Evolutionary conservation across 257 asterid species (phyloP).

Genomic region (Schizonepeta tenuifolia): DNA sequence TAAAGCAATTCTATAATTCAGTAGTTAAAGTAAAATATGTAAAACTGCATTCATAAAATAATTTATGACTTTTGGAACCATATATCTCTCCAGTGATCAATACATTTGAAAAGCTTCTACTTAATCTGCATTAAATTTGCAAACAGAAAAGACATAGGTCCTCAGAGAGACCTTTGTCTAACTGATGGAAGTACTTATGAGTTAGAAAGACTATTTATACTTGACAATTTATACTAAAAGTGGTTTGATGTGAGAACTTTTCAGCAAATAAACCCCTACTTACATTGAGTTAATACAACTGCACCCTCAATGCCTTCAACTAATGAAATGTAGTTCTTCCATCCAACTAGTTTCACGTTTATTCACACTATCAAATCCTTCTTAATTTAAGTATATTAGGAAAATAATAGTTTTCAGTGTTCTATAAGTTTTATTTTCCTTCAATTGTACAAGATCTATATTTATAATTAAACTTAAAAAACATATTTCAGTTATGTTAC

Average conservation of each 20-base stretch:
- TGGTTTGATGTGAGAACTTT: background rate
- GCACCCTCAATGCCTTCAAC: background rate
- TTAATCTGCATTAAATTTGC: conserved; percentile 19
- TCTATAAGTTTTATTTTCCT: background rate
- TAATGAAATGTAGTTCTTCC: too few species aligned
- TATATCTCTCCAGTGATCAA: conserved; percentile 20
- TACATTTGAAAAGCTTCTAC: background rate
- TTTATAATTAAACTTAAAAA: background rate
- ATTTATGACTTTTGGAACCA: conserved; percentile 10
- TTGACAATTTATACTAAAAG: background rate
- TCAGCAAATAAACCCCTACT: background rate
- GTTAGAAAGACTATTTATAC: conserved; percentile 5
- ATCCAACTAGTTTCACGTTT: background rate
- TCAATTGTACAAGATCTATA: background rate
- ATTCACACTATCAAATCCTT: background rate
- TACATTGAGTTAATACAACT: background rate
- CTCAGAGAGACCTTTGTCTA: conserved; percentile 9
- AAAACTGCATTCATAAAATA: background rate
- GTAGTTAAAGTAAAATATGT: conserved; percentile 7
- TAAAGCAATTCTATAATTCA: conserved; percentile 13
- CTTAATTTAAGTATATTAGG: background rate
- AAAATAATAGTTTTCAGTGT: background rate
- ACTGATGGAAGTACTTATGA: background rate
- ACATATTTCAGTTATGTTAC: background rate
- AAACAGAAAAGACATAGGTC: conserved; percentile 3